Base-by-base conservation (phyloP, 2,329 filamentous ascomycete species). In the Ilyonectria destructans region DNA sequence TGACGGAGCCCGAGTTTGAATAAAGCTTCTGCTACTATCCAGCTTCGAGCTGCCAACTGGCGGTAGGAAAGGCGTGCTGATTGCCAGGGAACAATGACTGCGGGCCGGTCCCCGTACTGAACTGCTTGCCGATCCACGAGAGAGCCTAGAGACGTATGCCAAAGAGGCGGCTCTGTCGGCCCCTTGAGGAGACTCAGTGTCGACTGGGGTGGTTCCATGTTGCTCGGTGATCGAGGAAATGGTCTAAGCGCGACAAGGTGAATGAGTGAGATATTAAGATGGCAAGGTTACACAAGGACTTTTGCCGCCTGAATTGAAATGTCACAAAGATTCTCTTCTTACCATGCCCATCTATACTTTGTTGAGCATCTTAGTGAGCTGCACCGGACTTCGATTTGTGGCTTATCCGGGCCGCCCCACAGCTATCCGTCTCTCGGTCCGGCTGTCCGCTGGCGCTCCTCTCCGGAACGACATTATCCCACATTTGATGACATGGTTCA, bases 11-110 rank as follows among this genome's bases (percentile, higher is more conserved):
- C 69, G n/a, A 64, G 31, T 12, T 52, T 17, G 2, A 69, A 80
- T 19, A 72, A 23, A 1, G 58, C 56, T n/a, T 58, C 54, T 0
- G 69, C 68, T 19, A 71, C 58, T 15, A 40, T 9, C 46, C 29
- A 56, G n/a, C 61, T 71, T 17, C 67, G 68, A 46, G 65, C 51
- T 13, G 60, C 61, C 4, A 71, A 40, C 6, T 62, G n/a, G n/a
- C 37, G 49, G 51, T 66, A 71, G 1, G 67, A 62, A 6, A 71
- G 37, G 2, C 56, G 54, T 2, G 48, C 31, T 10, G 58, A 60
- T 17, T 71, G 69, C 69, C 69, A 71, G 10, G 69, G 69, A 2
- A 65, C 55, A 0, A 62, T 45, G 2, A 71, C 46, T 0, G 69
- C 69, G 6, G 58, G 49, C 2, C 58, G 54, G 19, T 55, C 59